Conservation (phyloP, 257 asterid species). For the Solanum pimpinellifolium region DNA sequence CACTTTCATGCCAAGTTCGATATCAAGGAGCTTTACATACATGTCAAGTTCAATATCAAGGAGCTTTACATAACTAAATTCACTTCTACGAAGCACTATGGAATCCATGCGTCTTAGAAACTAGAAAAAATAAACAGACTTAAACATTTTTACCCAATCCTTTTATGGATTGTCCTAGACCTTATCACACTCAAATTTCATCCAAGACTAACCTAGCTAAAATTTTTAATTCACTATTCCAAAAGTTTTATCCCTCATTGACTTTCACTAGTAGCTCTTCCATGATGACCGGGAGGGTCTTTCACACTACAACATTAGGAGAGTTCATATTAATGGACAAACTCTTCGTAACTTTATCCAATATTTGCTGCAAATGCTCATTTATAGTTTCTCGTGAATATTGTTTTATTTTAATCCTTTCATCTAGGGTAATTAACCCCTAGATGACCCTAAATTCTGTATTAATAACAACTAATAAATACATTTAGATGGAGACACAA, state of each 20-base stretch:
- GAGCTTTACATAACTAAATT: no score
- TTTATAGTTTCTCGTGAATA: constrained; percentile 37
- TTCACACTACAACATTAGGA: constrained; percentile 22
- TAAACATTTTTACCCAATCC: not conserved
- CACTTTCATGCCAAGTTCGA: not conserved
- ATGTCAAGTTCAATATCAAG: no score
- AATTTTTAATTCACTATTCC: not conserved
- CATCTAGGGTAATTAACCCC: not conserved
- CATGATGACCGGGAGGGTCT: not conserved
- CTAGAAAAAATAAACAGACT: not conserved
- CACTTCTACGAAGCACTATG: not conserved
- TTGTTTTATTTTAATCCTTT: not conserved
- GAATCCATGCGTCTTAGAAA: not conserved
- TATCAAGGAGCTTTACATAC: not conserved
- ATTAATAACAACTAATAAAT: no score
- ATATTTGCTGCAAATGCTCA: constrained; percentile 67
- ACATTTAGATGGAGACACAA: no score
- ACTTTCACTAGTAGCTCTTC: not conserved
- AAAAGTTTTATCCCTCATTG: not conserved
- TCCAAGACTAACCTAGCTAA: not conserved
- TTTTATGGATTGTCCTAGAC: not conserved
- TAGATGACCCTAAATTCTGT: no score
- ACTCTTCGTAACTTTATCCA: constrained; percentile 55
- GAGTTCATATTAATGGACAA: constrained; percentile 32
- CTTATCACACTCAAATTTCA: not conserved